Base-by-base conservation (phyloP, 306 rosid genomes). In the Castanopsis chinensis region DNA sequence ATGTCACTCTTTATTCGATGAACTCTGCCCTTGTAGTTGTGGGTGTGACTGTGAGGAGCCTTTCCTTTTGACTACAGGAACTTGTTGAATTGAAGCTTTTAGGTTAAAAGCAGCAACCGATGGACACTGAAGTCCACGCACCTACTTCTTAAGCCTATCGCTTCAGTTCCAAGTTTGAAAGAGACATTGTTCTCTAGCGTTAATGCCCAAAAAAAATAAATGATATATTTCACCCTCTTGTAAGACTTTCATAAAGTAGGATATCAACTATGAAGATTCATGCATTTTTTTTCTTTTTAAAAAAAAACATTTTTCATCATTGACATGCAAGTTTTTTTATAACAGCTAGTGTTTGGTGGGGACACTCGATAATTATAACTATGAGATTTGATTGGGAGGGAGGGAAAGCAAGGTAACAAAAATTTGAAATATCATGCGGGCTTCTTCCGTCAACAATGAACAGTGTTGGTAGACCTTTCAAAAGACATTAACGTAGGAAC, bases 41-140 rank as follows among this genome's bases (percentile, higher is more conserved):
- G 55, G 59, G 84, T 82, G 89, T 74, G 79, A 82, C 74, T 79
- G 80, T 49, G 53, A 49, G 7, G 17, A 65, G 57, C 56, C 55
- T 58, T 64, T 78, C 78, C 80, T 87, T 90, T 92, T 86, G 76
- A 74, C 90, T 51, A 85, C 78, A 76, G 81, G n/a, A 76, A 63
- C 80, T 65, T 56, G 78, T 77, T 57, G 81, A 88, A 85, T 80
- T 75, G 9, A 52, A 82, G 83, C 89, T 87, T 92, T 95, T 95
- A 85, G 93, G 96, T 91, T 91, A 90, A 92, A 92, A 91, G 95
- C 67, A 75, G 74, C 69, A 74, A 88, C 80, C 88, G 76, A 72
- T 60, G 81, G 83, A 89, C 97, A 81, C 92, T 91, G 95, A 94
- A 91, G 95, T 92, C 97, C 97, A 92, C 93, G 89, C 85, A 84